Base-by-base conservation (phyloP, 768 basidiomycete genomes). In the Mycena alexandri region DNA sequence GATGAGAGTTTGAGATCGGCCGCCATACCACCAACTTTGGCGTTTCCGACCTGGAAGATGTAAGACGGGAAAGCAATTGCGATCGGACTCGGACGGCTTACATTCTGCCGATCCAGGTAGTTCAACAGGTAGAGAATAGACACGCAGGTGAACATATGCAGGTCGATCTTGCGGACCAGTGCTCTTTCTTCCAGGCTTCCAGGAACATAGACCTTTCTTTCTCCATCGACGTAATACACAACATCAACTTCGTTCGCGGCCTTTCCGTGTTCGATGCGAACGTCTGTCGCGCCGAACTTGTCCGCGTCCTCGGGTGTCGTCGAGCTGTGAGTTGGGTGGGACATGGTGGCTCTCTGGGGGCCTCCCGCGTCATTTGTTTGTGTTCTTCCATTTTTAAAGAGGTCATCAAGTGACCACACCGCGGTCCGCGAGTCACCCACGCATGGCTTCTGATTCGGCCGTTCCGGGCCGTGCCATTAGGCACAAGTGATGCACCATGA, bases 21-120 rank as follows among this genome's bases (percentile, higher is more conserved):
- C 52, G 64, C 64, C 64, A 65, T 65, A 54, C 64, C 64, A 52
- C 64, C 64, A 36, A 65, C 64, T 65, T 65, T 65, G 33, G 64
- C 64, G 42, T 65, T 65, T 53, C 64, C 64, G 6, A 65, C 42
- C 64, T 65, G 51, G 42, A 25, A 52, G 52, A 65, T 43, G 51
- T 50, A 43, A 51, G 63, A 34, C 22, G 48, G 12, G 64, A 59
- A 65, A 47, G 57, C 43, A 38, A 36, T 34, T 53, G 51, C 21
- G 51, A 25, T n/a, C n/a, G n/a, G n/a, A n/a, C n/a, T 59, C 56
- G 51, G 57, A 36, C 51, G 33, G 43, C 63, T 51, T 59, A 65
- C 64, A 53, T 65, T 65, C 51, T 59, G 57, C 57, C 64, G 64
- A 53, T 65, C 64, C 56, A 65, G 57, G 43, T 65, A 65, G 64